These are phyloP conservation scores for Tolypocladium inflatum DNA, from an alignment of 2,329 filamentous ascomycete species.

Conservation along the genomic window DNA sequence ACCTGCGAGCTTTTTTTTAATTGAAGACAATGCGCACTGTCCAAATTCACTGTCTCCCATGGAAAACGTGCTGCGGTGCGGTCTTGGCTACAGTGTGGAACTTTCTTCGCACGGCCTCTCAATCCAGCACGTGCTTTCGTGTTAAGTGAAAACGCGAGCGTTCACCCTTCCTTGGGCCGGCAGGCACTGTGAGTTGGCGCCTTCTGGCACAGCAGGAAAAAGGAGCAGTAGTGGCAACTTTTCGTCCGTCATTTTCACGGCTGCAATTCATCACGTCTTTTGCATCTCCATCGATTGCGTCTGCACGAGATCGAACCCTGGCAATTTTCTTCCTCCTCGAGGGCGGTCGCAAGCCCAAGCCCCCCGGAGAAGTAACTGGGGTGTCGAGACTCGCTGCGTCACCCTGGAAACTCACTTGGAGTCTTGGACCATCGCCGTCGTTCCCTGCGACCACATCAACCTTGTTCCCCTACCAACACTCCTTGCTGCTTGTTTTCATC, in stretches of 20 bases:
- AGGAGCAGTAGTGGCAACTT: constrained; percentile 15
- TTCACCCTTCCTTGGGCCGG: constrained; percentile 7
- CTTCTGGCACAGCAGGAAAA: constrained; percentile 3
- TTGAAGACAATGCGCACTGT: constrained; percentile 10
- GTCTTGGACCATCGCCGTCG: background rate
- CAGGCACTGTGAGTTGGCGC: constrained; percentile 20
- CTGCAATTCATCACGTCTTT: background rate
- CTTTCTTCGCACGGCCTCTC: constrained; percentile 5
- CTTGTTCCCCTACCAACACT: background rate
- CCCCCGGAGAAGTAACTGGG: background rate
- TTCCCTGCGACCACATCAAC: background rate
- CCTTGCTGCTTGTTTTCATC: background rate
- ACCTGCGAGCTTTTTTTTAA: constrained; percentile 1
- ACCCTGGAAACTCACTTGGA: background rate
- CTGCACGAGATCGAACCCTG: background rate
- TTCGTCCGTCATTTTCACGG: constrained; percentile 5
- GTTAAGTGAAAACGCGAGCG: constrained; percentile 17
- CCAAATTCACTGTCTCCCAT: background rate
- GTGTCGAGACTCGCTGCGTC: background rate
- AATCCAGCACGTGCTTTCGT: constrained; percentile 21
- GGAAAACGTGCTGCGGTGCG: too few relatives aligned
- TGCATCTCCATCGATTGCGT: background rate
- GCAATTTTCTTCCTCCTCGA: background rate
- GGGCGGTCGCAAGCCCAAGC: background rate
- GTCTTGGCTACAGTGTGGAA: background rate